Evolutionary conservation across 164 flowering plant species (phyloP).

Genomic region (Chloranthus sessilifolius): DNA sequence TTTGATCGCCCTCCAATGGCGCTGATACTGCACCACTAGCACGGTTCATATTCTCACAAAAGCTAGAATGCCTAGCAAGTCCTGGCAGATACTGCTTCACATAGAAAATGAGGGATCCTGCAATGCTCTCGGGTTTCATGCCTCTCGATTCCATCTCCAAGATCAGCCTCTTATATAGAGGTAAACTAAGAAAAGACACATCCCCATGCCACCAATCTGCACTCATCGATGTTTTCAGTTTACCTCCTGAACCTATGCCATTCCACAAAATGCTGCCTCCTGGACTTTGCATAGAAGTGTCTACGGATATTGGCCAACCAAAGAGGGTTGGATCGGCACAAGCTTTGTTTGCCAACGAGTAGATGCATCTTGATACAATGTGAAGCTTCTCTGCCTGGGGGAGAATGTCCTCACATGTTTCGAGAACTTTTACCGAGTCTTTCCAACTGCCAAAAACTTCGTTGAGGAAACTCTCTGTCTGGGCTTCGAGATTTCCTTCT

Average conservation of each 20-base stretch:
- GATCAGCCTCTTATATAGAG: conserved; percentile 51
- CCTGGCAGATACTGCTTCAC: conserved; percentile 48
- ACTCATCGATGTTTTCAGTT: conserved; percentile 17
- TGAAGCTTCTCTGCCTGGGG: conserved; percentile 58
- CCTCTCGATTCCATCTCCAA: conserved; percentile 38
- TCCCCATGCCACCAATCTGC: conserved; percentile 78
- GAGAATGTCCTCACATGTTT: conserved; percentile 58
- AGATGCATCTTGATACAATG: conserved; percentile 58
- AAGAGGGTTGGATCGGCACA: conserved; percentile 49
- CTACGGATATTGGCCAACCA: conserved; percentile 38
- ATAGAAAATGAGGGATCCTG: conserved; percentile 50
- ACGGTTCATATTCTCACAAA: conserved; percentile 17
- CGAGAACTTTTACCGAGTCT: conserved; percentile 56
- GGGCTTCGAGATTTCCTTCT: conserved; percentile 51
- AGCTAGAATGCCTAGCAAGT: conserved; percentile 37
- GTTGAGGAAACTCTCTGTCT: conserved; percentile 49
- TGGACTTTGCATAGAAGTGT: conserved; percentile 17
- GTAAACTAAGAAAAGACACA: conserved; percentile 42
- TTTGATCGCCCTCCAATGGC: conserved; percentile 43
- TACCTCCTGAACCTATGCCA: conserved; percentile 40
- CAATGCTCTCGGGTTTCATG: conserved; percentile 48
- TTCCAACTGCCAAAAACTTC: conserved; percentile 51
- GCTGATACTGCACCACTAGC: conserved; percentile 20
- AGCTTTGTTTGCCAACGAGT: conserved; percentile 61
- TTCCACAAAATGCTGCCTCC: conserved; percentile 41